Evolutionary conservation across 73 alveolate species (phyloP).

Genomic region (Effrenium voratum): DNA sequence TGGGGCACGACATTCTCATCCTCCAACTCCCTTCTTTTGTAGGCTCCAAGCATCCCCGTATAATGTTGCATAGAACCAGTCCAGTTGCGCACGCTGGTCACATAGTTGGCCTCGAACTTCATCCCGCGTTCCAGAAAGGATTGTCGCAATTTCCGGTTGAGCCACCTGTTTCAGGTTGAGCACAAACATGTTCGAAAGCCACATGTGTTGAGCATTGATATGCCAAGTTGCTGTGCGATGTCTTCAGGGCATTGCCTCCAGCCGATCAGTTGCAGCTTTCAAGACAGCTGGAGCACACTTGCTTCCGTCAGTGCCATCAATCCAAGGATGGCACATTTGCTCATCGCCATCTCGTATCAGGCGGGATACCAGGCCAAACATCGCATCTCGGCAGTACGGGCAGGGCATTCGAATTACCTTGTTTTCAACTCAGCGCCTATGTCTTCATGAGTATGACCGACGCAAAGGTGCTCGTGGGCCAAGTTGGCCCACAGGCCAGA

Average conservation of each 20-base stretch:
- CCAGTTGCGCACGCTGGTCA: slow-evolving; percentile 21
- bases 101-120: background rate
- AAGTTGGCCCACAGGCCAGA: background rate
- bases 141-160: background rate
- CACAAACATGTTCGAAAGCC: background rate
- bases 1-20: background rate
- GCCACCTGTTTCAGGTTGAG: slow-evolving; percentile 11
- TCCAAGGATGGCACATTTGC: background rate
- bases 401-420: background rate
- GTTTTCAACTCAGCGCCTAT: background rate
- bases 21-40: background rate
- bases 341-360: slow-evolving; percentile 22
- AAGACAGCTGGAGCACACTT: background rate
- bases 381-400: background rate
- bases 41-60: background rate
- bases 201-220: background rate
- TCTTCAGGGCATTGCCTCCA: slow-evolving; percentile 14
- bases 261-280: background rate
- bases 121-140: background rate
- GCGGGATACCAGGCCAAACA: background rate
- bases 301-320: background rate
- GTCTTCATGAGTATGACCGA: slow-evolving; percentile 14
- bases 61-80: background rate
- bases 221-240: background rate
- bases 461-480: background rate